Evolutionary conservation across 805 yeast species (phyloP).

Genomic region (Myxozyma melibiosi): DNA sequence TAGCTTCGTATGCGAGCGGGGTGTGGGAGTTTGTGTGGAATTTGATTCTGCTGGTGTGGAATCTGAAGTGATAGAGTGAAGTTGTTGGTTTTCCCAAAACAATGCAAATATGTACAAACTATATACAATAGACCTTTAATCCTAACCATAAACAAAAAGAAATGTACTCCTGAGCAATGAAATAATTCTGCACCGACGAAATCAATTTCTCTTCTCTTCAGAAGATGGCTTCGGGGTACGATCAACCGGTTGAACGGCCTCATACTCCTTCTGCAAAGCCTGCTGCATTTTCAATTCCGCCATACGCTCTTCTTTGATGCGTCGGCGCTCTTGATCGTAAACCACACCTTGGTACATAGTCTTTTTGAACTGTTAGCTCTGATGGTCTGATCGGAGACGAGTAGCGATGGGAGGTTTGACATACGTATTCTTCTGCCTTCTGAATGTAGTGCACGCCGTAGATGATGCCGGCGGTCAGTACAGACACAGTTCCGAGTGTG

Average conservation of each 20-base stretch:
- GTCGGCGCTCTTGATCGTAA: conserved; percentile 33
- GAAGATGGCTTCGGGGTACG: not conserved
- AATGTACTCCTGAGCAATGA: not conserved
- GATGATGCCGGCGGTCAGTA: conserved; percentile 25
- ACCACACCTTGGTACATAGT: conserved; percentile 35
- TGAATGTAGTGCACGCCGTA: conserved; percentile 34
- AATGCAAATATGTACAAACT: not conserved
- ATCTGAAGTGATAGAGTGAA: conserved; percentile 5
- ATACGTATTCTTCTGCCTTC: conserved; percentile 31
- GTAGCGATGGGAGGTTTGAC: not conserved
- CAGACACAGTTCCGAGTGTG: conserved; percentile 23
- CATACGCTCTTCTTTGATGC: conserved; percentile 32
- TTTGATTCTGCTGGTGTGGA: conserved; percentile 15
- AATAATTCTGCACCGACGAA: not conserved
- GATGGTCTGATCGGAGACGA: not conserved
- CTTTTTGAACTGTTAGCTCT: not conserved
- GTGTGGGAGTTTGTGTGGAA: conserved; percentile 60
- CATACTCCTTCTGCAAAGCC: conserved; percentile 32
- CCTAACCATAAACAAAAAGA: not conserved
- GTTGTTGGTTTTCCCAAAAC: not conserved
- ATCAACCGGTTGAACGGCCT: conserved; percentile 31
- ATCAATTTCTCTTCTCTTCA: too few relatives aligned
- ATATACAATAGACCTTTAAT: conserved; percentile 5
- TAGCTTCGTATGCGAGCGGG: conserved; percentile 72
- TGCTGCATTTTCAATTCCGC: conserved; percentile 33